These are phyloP conservation scores for Saccharomycopsis sp. DNA, from an alignment of 805 yeast species.

Conservation along the genomic window DNA sequence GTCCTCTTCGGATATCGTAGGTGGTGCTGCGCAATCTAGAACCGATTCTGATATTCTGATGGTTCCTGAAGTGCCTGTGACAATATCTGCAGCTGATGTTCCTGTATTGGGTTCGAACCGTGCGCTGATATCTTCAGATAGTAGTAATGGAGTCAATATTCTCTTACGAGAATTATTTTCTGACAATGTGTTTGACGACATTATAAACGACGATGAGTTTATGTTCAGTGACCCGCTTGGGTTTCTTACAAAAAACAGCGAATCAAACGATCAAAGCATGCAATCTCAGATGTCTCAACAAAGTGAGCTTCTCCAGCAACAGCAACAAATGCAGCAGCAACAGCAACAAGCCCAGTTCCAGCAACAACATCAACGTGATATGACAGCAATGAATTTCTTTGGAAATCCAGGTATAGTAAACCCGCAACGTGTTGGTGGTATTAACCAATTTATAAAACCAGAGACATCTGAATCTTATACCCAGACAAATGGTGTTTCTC, in stretches of 20 bases:
- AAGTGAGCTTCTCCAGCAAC: background rate
- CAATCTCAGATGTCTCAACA: background rate
- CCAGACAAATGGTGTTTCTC: background rate
- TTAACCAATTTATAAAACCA: background rate
- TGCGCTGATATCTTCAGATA: background rate
- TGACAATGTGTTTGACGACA: constrained; percentile 13
- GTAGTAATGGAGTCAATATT: constrained; percentile 2
- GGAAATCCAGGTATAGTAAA: background rate
- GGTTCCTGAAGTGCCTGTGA: background rate
- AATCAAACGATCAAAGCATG: background rate
- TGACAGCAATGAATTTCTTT: background rate
- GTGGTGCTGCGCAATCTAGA: too few species aligned
- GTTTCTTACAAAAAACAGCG: background rate
- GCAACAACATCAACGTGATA: background rate
- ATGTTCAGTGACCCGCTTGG: background rate
- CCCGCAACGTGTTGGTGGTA: background rate
- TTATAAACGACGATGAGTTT: constrained; percentile 6
- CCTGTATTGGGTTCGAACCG: background rate
- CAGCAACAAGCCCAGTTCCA: background rate
- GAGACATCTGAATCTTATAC: background rate
- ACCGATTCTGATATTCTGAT: too few species aligned
- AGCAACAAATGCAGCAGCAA: background rate
- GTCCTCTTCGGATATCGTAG: too few species aligned
- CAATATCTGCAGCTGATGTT: background rate
- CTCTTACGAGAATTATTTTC: constrained; percentile 14